A percentile compares a stretch with the other conserved stretches of the same genome.
Conservation (phyloP, 768 basidiomycete genomes). For the Fomitopsis serialis region DNA sequence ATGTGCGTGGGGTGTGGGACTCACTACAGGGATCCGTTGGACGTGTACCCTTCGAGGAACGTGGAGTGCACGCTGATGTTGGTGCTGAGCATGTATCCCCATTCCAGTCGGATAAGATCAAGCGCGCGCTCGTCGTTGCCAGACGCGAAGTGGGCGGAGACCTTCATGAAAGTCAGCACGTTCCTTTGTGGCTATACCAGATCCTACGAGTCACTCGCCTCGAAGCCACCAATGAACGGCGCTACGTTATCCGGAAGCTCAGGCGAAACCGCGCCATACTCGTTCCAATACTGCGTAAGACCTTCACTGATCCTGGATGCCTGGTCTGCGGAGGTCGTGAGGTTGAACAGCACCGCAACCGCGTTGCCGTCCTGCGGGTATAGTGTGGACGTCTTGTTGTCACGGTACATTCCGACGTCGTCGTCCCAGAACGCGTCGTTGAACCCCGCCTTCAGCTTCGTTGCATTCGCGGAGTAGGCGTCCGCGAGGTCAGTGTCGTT, state of each 20-base stretch:
- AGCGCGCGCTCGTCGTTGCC: conserved; percentile 48
- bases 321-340: conserved; percentile 37
- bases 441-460: conserved; percentile 40
- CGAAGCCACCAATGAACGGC: conserved; percentile 54
- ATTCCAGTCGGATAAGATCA: conserved; percentile 47
- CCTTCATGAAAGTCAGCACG: conserved; percentile 22
- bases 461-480: conserved; percentile 40
- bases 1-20: conserved; percentile 4
- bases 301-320: conserved; percentile 40
- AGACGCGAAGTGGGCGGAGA: conserved; percentile 53
- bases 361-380: conserved; percentile 56
- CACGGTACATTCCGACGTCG: conserved; percentile 43
- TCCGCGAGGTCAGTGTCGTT: conserved; percentile 29
- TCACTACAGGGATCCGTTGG: conserved; percentile 50
- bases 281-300: conserved; percentile 46
- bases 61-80: conserved; percentile 51
- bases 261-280: conserved; percentile 45
- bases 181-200: background rate
- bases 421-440: conserved; percentile 50
- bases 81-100: conserved; percentile 58
- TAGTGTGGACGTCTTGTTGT: conserved; percentile 48
- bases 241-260: conserved; percentile 56
- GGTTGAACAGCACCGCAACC: conserved; percentile 47
- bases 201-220: conserved; percentile 29
- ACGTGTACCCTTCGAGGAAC: conserved; percentile 53